Evolutionary conservation across 371 early-diverging fungal genomes (phyloP).

Genomic region (Rhizopus microsporus): DNA sequence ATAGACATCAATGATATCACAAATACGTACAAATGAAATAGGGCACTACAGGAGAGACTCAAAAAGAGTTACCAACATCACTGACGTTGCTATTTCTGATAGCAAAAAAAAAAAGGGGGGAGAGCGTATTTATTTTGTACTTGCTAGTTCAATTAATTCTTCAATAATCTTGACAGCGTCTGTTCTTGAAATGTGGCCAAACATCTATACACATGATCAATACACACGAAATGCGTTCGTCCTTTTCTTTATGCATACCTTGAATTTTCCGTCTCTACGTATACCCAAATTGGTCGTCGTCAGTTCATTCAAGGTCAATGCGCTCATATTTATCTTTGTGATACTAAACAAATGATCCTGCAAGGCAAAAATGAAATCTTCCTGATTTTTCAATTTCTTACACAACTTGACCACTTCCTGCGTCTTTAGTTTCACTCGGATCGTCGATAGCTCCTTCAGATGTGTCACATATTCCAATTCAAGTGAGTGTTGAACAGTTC

Average conservation of each 20-base stretch:
- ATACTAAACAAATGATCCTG: not conserved
- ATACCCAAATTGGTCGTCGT: not conserved
- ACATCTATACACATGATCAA: not conserved
- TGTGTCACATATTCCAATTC: not conserved
- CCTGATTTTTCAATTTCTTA: not conserved
- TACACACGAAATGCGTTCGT: not conserved
- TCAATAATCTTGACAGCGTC: not conserved
- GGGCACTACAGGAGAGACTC: too few species aligned
- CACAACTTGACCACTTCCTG: not conserved
- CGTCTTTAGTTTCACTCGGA: not conserved
- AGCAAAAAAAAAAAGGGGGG: not conserved
- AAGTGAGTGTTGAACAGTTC: not conserved
- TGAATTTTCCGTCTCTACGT: constrained; percentile 2
- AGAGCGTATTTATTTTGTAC: constrained; percentile 3
- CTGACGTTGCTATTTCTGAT: too few species aligned
- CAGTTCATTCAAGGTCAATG: not conserved
- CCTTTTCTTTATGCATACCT: constrained; percentile 5
- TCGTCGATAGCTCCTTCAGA: not conserved
- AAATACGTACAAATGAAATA: too few species aligned
- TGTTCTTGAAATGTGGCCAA: constrained; percentile 3
- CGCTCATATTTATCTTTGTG: not conserved
- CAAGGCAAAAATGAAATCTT: constrained; percentile 2
- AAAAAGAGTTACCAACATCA: too few species aligned
- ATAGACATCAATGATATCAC: too few species aligned
- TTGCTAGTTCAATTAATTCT: constrained; percentile 3